A percentile compares a stretch with the other conserved stretches of the same genome.
Conservation (phyloP, 257 asterid species). For the Nyctanthes arbortristis region DNA sequence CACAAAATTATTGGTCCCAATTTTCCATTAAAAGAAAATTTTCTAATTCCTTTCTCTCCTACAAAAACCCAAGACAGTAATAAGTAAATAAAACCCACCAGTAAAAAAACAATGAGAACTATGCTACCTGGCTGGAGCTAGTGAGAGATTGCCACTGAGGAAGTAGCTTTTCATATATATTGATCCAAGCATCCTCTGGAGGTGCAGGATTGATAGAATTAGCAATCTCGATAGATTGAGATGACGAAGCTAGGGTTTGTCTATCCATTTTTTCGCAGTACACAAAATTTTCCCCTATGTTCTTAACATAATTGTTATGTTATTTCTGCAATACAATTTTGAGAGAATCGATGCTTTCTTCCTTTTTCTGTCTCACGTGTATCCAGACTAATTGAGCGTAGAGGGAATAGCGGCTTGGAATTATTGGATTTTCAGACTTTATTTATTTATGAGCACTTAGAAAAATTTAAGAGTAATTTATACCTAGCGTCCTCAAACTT, state of each 20-base stretch:
- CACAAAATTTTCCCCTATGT: no score
- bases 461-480: no score
- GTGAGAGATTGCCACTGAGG: slow-evolving; percentile 66
- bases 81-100: background rate
- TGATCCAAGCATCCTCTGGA: slow-evolving; percentile 76
- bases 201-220: slow-evolving; percentile 49
- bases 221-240: slow-evolving; percentile 46
- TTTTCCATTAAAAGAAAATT: no score
- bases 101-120: background rate
- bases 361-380: no score
- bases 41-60: slow-evolving; percentile 2
- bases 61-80: background rate
- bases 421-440: no score
- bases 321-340: no score
- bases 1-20: background rate
- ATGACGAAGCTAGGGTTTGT: slow-evolving; percentile 77
- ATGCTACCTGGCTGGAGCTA: slow-evolving; percentile 55
- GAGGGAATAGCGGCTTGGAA: no score
- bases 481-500: no score
- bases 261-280: slow-evolving; percentile 65
- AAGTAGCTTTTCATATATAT: slow-evolving; percentile 44
- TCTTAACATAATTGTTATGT: no score
- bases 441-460: no score
- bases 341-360: no score
- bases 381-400: no score